Conservation (phyloP, 495 filamentous ascomycete species). For the Tuber borchii region DNA sequence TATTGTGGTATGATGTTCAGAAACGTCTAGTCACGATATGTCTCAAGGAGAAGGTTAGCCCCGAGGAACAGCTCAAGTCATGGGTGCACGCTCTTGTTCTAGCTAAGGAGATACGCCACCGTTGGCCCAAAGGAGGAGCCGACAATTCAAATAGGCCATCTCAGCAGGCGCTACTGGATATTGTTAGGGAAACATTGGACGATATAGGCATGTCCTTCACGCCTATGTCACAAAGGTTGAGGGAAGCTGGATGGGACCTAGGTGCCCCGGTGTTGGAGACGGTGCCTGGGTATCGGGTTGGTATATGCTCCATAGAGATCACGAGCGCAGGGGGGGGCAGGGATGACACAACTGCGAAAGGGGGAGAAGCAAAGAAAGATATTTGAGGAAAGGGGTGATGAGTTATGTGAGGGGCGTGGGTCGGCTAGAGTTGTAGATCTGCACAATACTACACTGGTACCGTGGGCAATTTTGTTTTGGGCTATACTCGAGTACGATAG, state of each 20-base stretch:
- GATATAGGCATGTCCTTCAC: constrained; percentile 45
- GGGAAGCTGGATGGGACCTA: constrained; percentile 56
- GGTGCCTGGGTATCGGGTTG: constrained; percentile 45
- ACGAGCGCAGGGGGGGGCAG: constrained; percentile 22
- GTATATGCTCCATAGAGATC: constrained; percentile 36
- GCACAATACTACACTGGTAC: background rate
- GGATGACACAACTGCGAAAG: constrained; percentile 23
- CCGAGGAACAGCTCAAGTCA: constrained; percentile 55
- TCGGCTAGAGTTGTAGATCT: background rate
- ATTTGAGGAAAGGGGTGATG: constrained; percentile 10
- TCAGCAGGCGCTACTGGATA: constrained; percentile 30
- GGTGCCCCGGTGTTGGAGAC: constrained; percentile 57
- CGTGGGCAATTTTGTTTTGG: background rate
- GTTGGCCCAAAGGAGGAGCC: constrained; percentile 12
- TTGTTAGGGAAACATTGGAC: constrained; percentile 44
- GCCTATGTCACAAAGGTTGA: constrained; percentile 45
- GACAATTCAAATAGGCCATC: constrained; percentile 23
- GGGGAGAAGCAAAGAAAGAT: constrained; percentile 27
- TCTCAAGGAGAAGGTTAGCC: constrained; percentile 55
- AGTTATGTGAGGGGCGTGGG: background rate
- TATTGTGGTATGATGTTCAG: constrained; percentile 51
- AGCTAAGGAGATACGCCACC: constrained; percentile 45
- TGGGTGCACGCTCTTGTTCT: constrained; percentile 68
- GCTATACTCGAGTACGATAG: background rate
- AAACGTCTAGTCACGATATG: constrained; percentile 53